Evolutionary conservation across 2,329 filamentous ascomycete genomes (phyloP), one percentile per base, ranked within the genome.

Genomic region (Xylariaceae sp.): DNA sequence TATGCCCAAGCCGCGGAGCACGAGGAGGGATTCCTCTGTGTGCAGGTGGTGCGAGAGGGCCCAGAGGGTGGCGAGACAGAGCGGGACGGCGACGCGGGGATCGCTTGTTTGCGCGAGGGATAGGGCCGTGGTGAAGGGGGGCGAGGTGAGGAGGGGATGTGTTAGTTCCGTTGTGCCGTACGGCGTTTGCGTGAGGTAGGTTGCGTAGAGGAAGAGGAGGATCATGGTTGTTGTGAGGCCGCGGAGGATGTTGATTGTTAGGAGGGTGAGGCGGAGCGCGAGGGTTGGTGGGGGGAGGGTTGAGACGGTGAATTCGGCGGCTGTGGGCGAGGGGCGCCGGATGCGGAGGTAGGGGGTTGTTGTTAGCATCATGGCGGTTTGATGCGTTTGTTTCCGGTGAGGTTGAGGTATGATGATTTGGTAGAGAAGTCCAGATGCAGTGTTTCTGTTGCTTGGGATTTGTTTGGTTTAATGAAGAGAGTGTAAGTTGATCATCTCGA

Each of bases 291-390:
- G 75, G 0, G 89, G 85, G 50, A 86, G 84, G 59, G 92, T 97
- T 42, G 92, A 94, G 58, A 97, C 90, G 35, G 89, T 95, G 80
- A 93, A 97, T 66, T 90, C 88, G 72, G 90, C 87, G n/a, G 94
- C 96, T 2, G 92, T 95, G 51, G 90, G 88, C 23, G 94, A 92
- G 53, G 90, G 89, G 18, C 85, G 83, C 65, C 85, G 81, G 62
- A 82, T 82, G 67, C 78, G 80, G 54, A 90, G 83, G 66, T 81
- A 81, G 8, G 85, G 83, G 0, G 77, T 68, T 17, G 80, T 83
- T 48, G 82, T 82, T 65, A 89, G 80, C 87, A 90, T 64, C 49
- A 51, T 35, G 49, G 34, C 23, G 30, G 9, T 50, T 56, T 50
- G 37, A 13, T 37, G 5, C 2, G 23, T 9, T 51, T n/a, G 3